These are phyloP conservation scores for Fusarium hainanense DNA, from an alignment of 2,329 filamentous ascomycete species.

Conservation along the genomic window DNA sequence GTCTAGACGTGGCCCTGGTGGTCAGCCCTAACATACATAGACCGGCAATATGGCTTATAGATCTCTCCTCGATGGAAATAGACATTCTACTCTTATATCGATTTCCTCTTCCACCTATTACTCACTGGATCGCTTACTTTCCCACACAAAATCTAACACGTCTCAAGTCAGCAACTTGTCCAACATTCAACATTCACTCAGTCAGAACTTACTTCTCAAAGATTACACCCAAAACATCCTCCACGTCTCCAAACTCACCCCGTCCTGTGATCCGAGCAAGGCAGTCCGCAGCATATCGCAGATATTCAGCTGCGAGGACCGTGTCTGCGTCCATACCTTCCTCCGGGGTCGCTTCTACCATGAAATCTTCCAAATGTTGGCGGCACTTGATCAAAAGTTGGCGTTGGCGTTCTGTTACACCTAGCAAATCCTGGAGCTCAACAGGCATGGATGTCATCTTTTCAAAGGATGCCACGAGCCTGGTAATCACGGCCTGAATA, in stretches of 20 bases:
- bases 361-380: constrained; percentile 77
- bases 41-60: constrained; percentile 33
- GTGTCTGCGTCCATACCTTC: constrained; percentile 74
- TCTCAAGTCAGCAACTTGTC: constrained; percentile 32
- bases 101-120: background rate
- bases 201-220: constrained; percentile 85
- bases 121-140: constrained; percentile 48
- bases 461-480: constrained; percentile 75
- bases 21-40: constrained; percentile 28
- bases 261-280: constrained; percentile 89
- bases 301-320: constrained; percentile 88
- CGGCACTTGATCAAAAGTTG: constrained; percentile 82
- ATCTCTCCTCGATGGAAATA: constrained; percentile 21
- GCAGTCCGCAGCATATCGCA: constrained; percentile 82
- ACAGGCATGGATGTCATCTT: constrained; percentile 76
- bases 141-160: constrained; percentile 59
- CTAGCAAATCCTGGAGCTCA: constrained; percentile 84
- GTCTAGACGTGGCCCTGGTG: constrained; percentile 31
- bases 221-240: constrained; percentile 94
- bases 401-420: constrained; percentile 90
- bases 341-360: constrained; percentile 63
- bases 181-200: background rate
- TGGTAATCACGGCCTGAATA: constrained; percentile 74
- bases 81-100: constrained; percentile 10
- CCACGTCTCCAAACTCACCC: constrained; percentile 87